Base-by-base conservation (phyloP, 2,329 filamentous ascomycete genomes). In the Taxawa tesnikishii region DNA sequence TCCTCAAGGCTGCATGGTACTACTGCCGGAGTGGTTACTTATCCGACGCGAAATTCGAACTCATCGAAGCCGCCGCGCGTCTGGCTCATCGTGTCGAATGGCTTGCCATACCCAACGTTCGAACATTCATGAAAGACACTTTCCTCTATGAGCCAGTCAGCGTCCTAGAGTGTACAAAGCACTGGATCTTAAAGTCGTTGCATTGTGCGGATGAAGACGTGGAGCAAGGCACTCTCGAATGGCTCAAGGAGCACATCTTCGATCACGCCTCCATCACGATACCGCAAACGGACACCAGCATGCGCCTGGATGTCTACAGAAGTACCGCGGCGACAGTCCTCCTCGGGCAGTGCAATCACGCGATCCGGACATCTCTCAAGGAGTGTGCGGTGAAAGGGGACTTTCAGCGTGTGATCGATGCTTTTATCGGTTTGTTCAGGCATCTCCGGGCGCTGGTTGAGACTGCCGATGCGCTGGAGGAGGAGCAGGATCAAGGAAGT, bases 231-330 rank as follows among this genome's bases (percentile, higher is more conserved):
- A 16, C 34, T 15, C 21, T 19, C 9, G 15, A 27, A 9, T 37
- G 31, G 37, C 29, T 41, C 19, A 26, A 18, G 8, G 17, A 29
- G 7, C 24, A 29, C 8, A 10, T 43, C 12, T 33, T 41, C 16
- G 30, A 5, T 6, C 15, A 13, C 8, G 12, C 12, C 11, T 10
- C 26, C 3, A 17, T 40, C 2, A 29, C 27, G 19, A 23, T 23
- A 8, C 19, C 27, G 5, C 15, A 17, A 8, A 29, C 5, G 13
- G 15, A 29, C 29, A 37, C 30, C 32, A 37, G 29, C 34, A 30
- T 26, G 29, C 32, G 29, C 29, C 29, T 32, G 31, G 34, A 37
- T 30, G 26, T 32, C 30, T 37, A 37, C 29, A 37, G 29, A 26
- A 32, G 29, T 28, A 26, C 31, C 31, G 33, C 30, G 18, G 15